Evolutionary conservation across 2,329 filamentous ascomycete species (phyloP), one percentile per base, ranked within the genome.

Genomic region (Phoma sp.): DNA sequence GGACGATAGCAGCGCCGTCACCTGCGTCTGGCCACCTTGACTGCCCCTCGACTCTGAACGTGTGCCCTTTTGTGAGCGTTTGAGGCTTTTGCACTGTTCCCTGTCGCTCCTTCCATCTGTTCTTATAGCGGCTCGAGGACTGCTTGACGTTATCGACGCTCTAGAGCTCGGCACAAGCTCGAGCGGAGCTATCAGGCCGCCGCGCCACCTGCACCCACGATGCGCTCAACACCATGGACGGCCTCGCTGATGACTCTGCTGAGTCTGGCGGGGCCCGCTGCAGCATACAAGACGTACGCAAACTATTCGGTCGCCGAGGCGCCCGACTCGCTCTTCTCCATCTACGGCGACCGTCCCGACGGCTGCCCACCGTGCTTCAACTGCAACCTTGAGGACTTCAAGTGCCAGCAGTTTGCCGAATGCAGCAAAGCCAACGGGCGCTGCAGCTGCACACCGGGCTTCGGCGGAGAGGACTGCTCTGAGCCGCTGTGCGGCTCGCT

Each of bases 351-450:
- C 67, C 85, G 91, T 42, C 89, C 92, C 6, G 84, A 84, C 59
- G 86, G 89, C 67, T 95, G 91, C 72, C 91, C 91, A 47, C 91
- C 91, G 69, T 95, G 95, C 81, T 99, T 99, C 83, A 98, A 99
- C 84, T 99, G 95, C 79, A 90, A 97, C 53, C 85, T 99, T 14
- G 93, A 95, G 23, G 91, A 91, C 59, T 96, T 96, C 75, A 87
- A 87, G 59, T 99, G 95, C 76, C 87, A 91, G 59, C 95, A 99
- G 77, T 99, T 90, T 73, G 90, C 92, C 29, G 83, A 87, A 28
- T 99, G 95, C 76, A 96, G 95, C 75, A 86, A 89, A 68, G 92
- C 87, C 69, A 96, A 92, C 67, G 95, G 95, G 42, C 93, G 96
- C 81, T 99, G 95, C 78, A 84, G 88, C 55, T 99, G 95, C 74